Evolutionary conservation across 805 yeast species (phyloP).

Genomic region (Scheffersomyces coipomensis): DNA sequence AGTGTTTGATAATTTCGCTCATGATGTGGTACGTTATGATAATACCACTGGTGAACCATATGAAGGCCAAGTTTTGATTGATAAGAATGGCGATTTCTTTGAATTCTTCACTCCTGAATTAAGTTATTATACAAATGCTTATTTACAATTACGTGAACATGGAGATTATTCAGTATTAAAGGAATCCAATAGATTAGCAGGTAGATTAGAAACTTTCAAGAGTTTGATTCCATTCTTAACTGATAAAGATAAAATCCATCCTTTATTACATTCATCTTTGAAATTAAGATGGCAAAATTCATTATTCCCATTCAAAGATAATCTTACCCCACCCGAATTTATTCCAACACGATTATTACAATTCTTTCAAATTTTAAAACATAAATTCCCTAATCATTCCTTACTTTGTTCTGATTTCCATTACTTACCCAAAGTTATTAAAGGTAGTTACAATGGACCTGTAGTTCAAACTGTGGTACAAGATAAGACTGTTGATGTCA

Average conservation of each 20-base stretch:
- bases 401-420: conserved; percentile 72
- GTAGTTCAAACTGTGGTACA: conserved; percentile 76
- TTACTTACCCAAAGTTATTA: conserved; percentile 42
- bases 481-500: conserved; percentile 64
- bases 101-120: conserved; percentile 68
- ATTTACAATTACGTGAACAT: conserved; percentile 53
- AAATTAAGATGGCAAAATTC: conserved; percentile 46
- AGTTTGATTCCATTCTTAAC: conserved; percentile 27
- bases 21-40: conserved; percentile 78
- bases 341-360: conserved; percentile 76
- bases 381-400: conserved; percentile 72
- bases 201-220: conserved; percentile 23
- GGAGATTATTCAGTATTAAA: conserved; percentile 39
- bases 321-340: conserved; percentile 69
- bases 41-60: conserved; percentile 61
- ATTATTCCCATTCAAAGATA: conserved; percentile 64
- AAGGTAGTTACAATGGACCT: conserved; percentile 66
- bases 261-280: conserved; percentile 51
- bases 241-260: conserved; percentile 47
- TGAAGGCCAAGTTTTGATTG: conserved; percentile 77
- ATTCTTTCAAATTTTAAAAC: conserved; percentile 60
- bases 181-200: conserved; percentile 15
- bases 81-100: conserved; percentile 69
- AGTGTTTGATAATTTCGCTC: conserved; percentile 82
- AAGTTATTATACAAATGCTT: conserved; percentile 54